Conservation (phyloP, 2,329 filamentous ascomycete genomes). For the Fusarium dimerum region DNA sequence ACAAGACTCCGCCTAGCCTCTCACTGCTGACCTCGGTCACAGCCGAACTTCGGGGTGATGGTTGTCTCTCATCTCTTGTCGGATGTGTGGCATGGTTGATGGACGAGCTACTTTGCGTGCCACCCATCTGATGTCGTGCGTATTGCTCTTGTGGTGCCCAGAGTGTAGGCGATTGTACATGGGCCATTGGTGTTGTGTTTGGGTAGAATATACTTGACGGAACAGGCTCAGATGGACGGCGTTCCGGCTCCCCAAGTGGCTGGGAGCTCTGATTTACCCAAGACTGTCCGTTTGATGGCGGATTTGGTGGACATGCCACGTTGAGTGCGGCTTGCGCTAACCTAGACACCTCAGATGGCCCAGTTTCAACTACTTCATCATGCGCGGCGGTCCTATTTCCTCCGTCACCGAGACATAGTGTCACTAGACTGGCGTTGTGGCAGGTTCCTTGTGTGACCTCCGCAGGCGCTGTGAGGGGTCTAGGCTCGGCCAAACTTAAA, state of each 20-base stretch:
- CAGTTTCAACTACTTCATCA: neutral
- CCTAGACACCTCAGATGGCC: neutral
- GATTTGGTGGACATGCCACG: neutral
- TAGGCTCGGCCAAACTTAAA: neutral
- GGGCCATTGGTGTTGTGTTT: neutral
- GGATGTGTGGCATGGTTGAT: neutral
- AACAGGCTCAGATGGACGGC: neutral
- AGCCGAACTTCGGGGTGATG: no score
- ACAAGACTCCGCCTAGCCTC: neutral
- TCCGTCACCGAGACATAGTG: neutral
- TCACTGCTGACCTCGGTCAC: neutral
- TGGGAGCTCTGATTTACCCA: neutral
- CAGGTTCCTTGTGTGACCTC: neutral
- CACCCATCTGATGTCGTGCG: neutral
- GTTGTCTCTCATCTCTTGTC: neutral
- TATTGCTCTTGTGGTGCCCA: neutral
- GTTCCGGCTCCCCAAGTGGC: neutral
- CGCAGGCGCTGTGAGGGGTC: neutral
- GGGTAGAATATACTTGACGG: neutral
- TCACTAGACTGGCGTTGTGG: neutral
- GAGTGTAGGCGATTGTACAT: neutral
- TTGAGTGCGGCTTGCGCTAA: neutral
- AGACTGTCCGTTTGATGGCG: neutral
- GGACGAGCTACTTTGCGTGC: neutral
- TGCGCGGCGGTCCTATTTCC: neutral